Base-by-base conservation (phyloP, 345 rosid species). In the Linum usitatissimum region DNA sequence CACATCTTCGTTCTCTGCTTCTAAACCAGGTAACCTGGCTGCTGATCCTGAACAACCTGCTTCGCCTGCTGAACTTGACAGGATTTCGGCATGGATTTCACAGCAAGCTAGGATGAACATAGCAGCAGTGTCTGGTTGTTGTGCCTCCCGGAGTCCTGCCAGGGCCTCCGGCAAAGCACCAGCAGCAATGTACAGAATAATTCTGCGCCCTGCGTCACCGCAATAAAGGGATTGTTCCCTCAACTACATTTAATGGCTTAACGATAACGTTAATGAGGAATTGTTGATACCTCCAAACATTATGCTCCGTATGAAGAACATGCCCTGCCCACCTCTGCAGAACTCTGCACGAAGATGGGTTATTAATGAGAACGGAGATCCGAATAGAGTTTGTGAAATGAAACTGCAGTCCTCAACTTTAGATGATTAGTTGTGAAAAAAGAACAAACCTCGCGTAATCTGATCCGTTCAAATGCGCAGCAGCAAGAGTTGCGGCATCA, bases 401-500 rank as follows among this genome's bases (percentile, higher is more conserved):
- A 15, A 64, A 59, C 56, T 66, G 30, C 20, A 59, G 55, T 13
- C 21, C 39, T n/a, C 36, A 17, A 61, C n/a, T 18, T 34, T 53
- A 2, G 8, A 42, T 2, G 20, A 31, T 23, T 23, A 23, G 28
- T 23, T 23, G 28, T 23, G 28, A 2, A 23, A 23, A 23, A 23
- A 23, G 4, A n/a, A 34, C 36, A 4, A 34, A 86, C 86, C 88
- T 89, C 64, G 98, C 92, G 82, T 92, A 89, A 77, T 92, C 98
- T 53, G 98, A 85, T 73, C 98, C 98, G 76, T 77, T 84, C 76
- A 92, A 76, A 77, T 92, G 96, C 9, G 98, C 83, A 62, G 98
- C 90, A 62, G 98, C 97, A 76, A 92, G 87, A 63, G 98, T 92
- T 17, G 96, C 97, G 67, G 98, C 98, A 75, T 92, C 98, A 0